These are phyloP conservation scores for Talaromyces adpressus DNA, from an alignment of 495 filamentous ascomycete genomes.

Conservation along the genomic window DNA sequence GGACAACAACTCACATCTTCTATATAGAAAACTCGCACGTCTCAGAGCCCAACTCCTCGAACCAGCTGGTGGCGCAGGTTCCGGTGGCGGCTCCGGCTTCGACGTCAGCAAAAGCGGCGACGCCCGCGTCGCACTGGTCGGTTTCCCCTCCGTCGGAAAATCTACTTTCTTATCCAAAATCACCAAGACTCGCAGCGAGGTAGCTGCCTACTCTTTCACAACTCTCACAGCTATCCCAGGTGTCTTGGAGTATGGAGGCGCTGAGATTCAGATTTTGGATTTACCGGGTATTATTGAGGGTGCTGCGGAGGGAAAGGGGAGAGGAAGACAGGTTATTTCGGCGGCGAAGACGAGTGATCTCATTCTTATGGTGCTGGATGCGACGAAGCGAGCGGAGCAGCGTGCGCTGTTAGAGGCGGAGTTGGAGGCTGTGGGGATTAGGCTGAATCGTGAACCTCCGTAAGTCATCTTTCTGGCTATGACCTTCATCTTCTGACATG, in stretches of 20 bases:
- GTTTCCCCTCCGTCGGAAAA: constrained; percentile 97
- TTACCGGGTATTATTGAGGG: constrained; percentile 98
- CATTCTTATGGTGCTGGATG: constrained; percentile 94
- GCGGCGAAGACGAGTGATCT: constrained; percentile 98
- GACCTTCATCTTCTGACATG: background rate
- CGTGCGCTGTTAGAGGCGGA: constrained; percentile 84
- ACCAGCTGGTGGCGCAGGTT: constrained; percentile 70
- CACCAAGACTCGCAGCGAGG: constrained; percentile 95
- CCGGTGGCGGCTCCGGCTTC: constrained; percentile 72
- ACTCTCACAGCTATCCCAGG: constrained; percentile 97
- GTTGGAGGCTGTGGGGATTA: constrained; percentile 92
- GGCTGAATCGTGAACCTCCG: constrained; percentile 89
- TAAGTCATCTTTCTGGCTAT: constrained; percentile 32
- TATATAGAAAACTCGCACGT: constrained; percentile 81
- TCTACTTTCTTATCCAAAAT: constrained; percentile 98
- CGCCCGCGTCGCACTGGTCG: constrained; percentile 93
- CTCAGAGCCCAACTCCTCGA: constrained; percentile 93
- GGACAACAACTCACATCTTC: background rate
- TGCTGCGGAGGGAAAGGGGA: constrained; percentile 89
- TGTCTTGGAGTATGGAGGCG: constrained; percentile 95
- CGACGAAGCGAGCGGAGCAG: constrained; percentile 95
- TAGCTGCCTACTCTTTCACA: constrained; percentile 96
- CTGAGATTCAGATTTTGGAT: constrained; percentile 98
- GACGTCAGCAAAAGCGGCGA: constrained; percentile 97
- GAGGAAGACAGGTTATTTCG: constrained; percentile 94